A percentile compares a stretch with the other conserved stretches of the same genome.
Conservation (phyloP, 73 alveolate genomes). For the Paramecium primaurelia region DNA sequence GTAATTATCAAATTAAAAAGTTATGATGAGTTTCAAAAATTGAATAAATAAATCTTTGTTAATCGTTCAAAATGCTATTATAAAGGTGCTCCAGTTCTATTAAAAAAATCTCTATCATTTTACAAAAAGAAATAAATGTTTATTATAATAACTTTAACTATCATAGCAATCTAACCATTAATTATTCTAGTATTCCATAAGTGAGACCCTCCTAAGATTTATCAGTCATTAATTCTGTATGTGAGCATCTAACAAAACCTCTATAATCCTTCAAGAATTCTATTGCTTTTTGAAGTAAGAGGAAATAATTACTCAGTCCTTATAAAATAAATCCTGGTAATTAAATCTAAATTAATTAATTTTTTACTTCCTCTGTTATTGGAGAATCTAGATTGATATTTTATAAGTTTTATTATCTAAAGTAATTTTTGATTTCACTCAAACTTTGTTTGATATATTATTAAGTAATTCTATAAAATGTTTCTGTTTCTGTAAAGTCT, state of each 20-base stretch:
- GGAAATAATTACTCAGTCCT: not conserved
- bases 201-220: not conserved
- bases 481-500: constrained; percentile 15
- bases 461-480: not conserved
- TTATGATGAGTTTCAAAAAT: not conserved
- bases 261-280: not conserved
- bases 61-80: not conserved
- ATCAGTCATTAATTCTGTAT: not conserved
- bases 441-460: not conserved
- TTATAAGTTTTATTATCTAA: not conserved
- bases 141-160: not conserved
- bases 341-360: not conserved
- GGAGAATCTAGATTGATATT: not conserved
- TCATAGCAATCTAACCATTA: constrained; percentile 18
- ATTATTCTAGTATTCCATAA: constrained; percentile 8
- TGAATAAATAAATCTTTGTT: no score
- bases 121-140: not conserved
- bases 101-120: not conserved
- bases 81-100: not conserved
- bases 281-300: not conserved
- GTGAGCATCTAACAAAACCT: not conserved
- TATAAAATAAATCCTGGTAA: not conserved
- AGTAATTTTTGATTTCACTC: not conserved
- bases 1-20: no score
- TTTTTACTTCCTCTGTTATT: not conserved